Percentiles rank a stretch among this genome's conserved stretches.
phyloP scores from a whole-genome alignment of 352 stramenopile species.

The Phytophthora palmivora region DNA sequence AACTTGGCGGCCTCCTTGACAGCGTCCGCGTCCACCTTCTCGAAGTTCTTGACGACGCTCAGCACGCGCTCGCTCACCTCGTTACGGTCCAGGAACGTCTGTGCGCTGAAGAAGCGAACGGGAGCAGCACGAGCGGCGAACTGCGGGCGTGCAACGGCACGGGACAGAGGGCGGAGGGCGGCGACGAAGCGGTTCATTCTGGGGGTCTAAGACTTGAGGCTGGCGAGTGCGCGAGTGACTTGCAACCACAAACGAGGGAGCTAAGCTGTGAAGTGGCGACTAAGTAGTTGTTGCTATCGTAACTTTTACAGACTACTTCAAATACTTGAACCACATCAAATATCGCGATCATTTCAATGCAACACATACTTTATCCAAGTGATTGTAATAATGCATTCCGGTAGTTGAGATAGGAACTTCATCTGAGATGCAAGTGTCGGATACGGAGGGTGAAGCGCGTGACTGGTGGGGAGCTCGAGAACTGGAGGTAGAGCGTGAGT shows the following conservation, averaged over 20 bases:
- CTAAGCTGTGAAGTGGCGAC: neutral
- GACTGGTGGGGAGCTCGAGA: constrained; percentile 71
- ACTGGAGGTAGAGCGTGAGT: constrained; percentile 45
- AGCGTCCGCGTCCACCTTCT: constrained; percentile 98
- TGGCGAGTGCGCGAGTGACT: constrained; percentile 29
- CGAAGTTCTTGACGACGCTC: constrained; percentile 99
- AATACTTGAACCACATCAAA: neutral
- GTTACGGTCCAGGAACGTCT: constrained; percentile 89
- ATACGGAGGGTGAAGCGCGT: constrained; percentile 29
- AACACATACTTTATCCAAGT: constrained; percentile 1
- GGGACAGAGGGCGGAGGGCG: constrained; percentile 71
- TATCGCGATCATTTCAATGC: constrained; percentile 4
- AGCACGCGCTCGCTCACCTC: constrained; percentile 98
- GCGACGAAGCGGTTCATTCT: constrained; percentile 85
- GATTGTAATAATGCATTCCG: neutral
- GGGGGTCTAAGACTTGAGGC: constrained; percentile 7
- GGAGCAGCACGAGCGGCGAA: constrained; percentile 36
- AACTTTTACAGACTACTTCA: no score
- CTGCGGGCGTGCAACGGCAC: constrained; percentile 58
- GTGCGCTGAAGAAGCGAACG: constrained; percentile 81
- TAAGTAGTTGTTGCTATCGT: no score
- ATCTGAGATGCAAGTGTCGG: constrained; percentile 15
- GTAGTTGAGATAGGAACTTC: constrained; percentile 2
- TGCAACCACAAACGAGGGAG: constrained; percentile 36
- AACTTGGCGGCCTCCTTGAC: constrained; percentile 94